phyloP scores from a whole-genome alignment of 441 rosid species.

The Dalechampia spathulata region DNA sequence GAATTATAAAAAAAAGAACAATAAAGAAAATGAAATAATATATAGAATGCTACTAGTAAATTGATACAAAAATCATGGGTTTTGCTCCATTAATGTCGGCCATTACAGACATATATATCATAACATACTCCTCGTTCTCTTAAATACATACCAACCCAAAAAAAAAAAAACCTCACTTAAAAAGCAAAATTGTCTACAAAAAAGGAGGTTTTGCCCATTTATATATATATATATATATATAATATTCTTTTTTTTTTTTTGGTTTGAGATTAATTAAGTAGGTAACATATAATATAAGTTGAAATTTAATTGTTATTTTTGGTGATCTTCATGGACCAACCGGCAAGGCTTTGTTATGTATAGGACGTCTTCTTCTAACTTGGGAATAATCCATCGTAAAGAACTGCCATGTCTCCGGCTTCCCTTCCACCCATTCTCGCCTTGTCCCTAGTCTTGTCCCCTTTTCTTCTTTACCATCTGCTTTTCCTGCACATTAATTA shows the following conservation, averaged over 20 bases:
- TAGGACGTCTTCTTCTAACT: slow-evolving; percentile 52
- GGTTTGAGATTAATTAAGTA: too few species aligned
- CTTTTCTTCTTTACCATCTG: slow-evolving; percentile 7
- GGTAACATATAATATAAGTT: too few species aligned
- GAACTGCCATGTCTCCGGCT: slow-evolving; percentile 27
- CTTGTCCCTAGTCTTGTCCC: slow-evolving; percentile 22
- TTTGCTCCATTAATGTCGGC: slow-evolving; percentile 36
- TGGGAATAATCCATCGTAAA: slow-evolving; percentile 57
- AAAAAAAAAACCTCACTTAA: neutral
- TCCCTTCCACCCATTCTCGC: slow-evolving; percentile 29
- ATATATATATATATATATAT: too few species aligned
- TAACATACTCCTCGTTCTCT: slow-evolving; percentile 14
- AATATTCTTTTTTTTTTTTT: too few species aligned
- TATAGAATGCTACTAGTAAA: too few species aligned
- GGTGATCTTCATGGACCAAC: slow-evolving; percentile 33
- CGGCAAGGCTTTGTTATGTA: slow-evolving; percentile 55
- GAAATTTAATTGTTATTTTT: too few species aligned
- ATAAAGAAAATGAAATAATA: too few species aligned
- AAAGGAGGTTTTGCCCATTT: too few species aligned
- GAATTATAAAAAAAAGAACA: too few species aligned
- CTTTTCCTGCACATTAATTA: slow-evolving; percentile 17
- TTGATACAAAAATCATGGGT: too few species aligned
- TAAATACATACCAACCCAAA: slow-evolving; percentile 8
- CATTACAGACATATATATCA: slow-evolving; percentile 16
- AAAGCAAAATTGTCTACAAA: neutral